A percentile compares a stretch with the other conserved stretches of the same genome.
Evolutionary conservation across 768 basidiomycete genomes (phyloP).

Genomic region (Nevesoporus exiguus): DNA sequence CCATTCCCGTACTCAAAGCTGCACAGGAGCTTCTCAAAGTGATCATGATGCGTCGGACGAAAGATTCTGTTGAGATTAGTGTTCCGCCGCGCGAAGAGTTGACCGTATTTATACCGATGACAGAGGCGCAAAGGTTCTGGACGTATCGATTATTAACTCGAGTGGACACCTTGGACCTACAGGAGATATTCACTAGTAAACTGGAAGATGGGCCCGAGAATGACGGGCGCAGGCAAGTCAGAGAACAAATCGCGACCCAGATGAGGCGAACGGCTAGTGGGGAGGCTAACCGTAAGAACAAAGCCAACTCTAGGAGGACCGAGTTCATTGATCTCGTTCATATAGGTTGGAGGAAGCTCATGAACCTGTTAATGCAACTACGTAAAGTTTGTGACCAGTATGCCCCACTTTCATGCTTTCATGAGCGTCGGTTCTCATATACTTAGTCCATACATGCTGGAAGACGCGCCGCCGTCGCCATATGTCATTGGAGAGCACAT

Average conservation of each 20-base stretch:
- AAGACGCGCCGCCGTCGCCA: slow-evolving; percentile 46
- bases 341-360: slow-evolving; percentile 53
- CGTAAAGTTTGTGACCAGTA: slow-evolving; percentile 70
- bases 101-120: slow-evolving; percentile 55
- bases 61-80: slow-evolving; percentile 43
- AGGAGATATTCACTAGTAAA: slow-evolving; percentile 43
- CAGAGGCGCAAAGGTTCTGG: slow-evolving; percentile 62
- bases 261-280: slow-evolving; percentile 32
- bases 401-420: slow-evolving; percentile 13
- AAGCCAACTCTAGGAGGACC: background rate
- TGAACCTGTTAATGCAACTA: slow-evolving; percentile 71
- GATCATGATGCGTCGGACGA: slow-evolving; percentile 62
- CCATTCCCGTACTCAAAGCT: slow-evolving; percentile 44
- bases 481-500: slow-evolving; percentile 53
- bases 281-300: slow-evolving; percentile 30
- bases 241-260: slow-evolving; percentile 38
- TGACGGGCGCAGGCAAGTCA: slow-evolving; percentile 39
- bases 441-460: slow-evolving; percentile 50
- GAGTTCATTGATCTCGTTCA: background rate
- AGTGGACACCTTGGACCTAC: slow-evolving; percentile 46
- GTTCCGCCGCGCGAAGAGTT: slow-evolving; percentile 59
- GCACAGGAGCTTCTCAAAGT: slow-evolving; percentile 46
- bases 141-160: slow-evolving; percentile 52
- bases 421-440: slow-evolving; percentile 3
- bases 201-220: slow-evolving; percentile 28